Evolutionary conservation across 768 basidiomycete species (phyloP).

Genomic region (Suillus subaureus): DNA sequence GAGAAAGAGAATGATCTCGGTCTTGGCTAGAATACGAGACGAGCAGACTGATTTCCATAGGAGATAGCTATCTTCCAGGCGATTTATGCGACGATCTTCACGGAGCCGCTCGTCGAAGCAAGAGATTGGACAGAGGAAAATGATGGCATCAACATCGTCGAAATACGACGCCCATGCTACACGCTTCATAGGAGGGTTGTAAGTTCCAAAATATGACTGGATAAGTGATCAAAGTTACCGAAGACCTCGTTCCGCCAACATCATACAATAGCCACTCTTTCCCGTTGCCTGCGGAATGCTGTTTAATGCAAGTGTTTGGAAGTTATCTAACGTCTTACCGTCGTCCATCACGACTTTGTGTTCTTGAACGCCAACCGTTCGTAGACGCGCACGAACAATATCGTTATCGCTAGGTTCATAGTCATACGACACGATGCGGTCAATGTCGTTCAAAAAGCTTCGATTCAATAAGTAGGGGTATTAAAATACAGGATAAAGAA

Average conservation of each 20-base stretch:
- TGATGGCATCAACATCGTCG: conserved; percentile 81
- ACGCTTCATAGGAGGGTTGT: conserved; percentile 44
- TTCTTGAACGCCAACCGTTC: conserved; percentile 80
- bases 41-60: conserved; percentile 77
- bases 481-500: conserved; percentile 12
- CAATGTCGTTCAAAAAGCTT: conserved; percentile 72
- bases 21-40: conserved; percentile 62
- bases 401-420: conserved; percentile 78
- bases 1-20: conserved; percentile 56
- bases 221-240: conserved; percentile 39
- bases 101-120: conserved; percentile 81
- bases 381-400: conserved; percentile 74
- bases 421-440: conserved; percentile 59
- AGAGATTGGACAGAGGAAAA: conserved; percentile 74
- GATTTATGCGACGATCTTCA: conserved; percentile 70
- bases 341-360: conserved; percentile 67
- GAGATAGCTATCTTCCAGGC: conserved; percentile 74
- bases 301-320: not conserved
- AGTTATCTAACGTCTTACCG: conserved; percentile 42
- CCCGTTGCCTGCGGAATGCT: conserved; percentile 48
- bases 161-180: conserved; percentile 82
- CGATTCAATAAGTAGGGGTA: conserved; percentile 7
- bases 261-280: conserved; percentile 83
- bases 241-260: conserved; percentile 75
- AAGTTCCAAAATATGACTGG: conserved; percentile 2